phyloP scores from a whole-genome alignment of 495 filamentous ascomycete genomes.

The Xylaria grammica region DNA sequence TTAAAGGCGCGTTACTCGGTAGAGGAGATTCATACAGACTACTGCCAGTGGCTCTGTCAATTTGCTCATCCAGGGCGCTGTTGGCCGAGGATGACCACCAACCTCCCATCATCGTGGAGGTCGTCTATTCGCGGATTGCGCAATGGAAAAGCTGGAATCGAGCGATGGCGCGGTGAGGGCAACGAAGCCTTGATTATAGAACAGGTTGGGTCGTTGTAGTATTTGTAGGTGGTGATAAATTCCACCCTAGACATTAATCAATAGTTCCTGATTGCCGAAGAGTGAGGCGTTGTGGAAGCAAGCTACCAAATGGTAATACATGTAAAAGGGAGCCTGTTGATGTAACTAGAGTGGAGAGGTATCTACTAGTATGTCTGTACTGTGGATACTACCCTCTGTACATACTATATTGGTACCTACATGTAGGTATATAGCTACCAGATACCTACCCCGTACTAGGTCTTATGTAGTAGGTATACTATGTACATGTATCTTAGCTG shows the following conservation, averaged over 20 bases:
- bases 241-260: not conserved
- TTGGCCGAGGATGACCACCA: conserved; percentile 84
- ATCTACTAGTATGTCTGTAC: not conserved
- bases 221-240: not conserved
- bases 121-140: conserved; percentile 13
- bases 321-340: conserved; percentile 23
- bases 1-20: not conserved
- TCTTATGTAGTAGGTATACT: too few relatives aligned
- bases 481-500: too few relatives aligned
- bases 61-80: conserved; percentile 91
- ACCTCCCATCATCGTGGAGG: conserved; percentile 69
- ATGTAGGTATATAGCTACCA: not conserved
- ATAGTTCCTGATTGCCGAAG: not conserved
- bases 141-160: conserved; percentile 18
- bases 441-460: too few relatives aligned
- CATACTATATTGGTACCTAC: not conserved
- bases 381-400: too few relatives aligned
- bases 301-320: not conserved
- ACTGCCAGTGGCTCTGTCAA: conserved; percentile 91
- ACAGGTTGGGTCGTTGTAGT: not conserved
- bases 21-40: conserved; percentile 69
- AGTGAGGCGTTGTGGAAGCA: not conserved
- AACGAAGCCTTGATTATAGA: not conserved
- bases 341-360: conserved; percentile 15
- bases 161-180: not conserved